phyloP scores from a whole-genome alignment of 2,329 filamentous ascomycete genomes.

The Penicillium sumatraense region DNA sequence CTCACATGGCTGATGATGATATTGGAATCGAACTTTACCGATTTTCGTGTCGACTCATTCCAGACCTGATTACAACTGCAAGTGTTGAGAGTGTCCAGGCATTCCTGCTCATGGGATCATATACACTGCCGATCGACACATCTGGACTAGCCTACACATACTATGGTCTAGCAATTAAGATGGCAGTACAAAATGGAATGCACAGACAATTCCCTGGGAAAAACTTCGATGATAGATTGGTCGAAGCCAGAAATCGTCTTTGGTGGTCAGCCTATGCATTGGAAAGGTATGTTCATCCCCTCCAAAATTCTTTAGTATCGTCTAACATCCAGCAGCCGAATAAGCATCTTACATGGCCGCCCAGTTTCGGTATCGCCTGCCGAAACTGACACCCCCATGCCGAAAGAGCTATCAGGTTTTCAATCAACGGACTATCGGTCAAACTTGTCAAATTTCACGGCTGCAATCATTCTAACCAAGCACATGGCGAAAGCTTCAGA shows the following conservation, averaged over 20 bases:
- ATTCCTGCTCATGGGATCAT: slow-evolving; percentile 36
- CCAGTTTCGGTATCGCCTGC: slow-evolving; percentile 53
- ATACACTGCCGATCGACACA: slow-evolving; percentile 52
- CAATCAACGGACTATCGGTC: slow-evolving; percentile 38
- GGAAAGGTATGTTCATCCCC: slow-evolving; percentile 50
- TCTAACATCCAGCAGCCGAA: slow-evolving; percentile 41
- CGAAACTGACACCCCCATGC: slow-evolving; percentile 57
- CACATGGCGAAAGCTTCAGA: slow-evolving; percentile 34
- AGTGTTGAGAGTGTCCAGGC: slow-evolving; percentile 61
- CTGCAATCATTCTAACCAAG: slow-evolving; percentile 44
- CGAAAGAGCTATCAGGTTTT: slow-evolving; percentile 46
- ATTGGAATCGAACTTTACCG: slow-evolving; percentile 58
- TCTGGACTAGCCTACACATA: slow-evolving; percentile 58
- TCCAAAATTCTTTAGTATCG: not conserved
- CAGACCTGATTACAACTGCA: slow-evolving; percentile 58
- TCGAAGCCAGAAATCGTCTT: slow-evolving; percentile 56
- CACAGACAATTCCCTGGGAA: slow-evolving; percentile 52
- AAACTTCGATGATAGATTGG: slow-evolving; percentile 46
- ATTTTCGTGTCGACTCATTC: slow-evolving; percentile 55
- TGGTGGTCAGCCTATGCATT: slow-evolving; percentile 60
- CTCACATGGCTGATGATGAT: slow-evolving; percentile 46
- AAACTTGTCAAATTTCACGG: slow-evolving; percentile 47
- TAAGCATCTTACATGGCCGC: slow-evolving; percentile 57
- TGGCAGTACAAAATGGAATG: slow-evolving; percentile 62
- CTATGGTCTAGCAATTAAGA: slow-evolving; percentile 55